Conservation (phyloP, 1,284 basidiomycete genomes). For the Boletellus deceptivus region DNA sequence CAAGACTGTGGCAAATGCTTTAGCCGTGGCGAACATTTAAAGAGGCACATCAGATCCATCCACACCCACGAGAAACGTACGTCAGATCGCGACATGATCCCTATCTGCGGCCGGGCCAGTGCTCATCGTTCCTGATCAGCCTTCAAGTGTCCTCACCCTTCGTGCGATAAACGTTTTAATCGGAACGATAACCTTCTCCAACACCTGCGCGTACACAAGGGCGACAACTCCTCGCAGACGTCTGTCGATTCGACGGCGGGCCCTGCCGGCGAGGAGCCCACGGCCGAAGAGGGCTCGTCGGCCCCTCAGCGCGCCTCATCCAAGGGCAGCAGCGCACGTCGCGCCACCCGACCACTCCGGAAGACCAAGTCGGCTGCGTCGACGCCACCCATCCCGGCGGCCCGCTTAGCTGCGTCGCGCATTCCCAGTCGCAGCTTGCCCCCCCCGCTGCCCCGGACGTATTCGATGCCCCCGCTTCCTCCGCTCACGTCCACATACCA, state of each 20-base stretch:
- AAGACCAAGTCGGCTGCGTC: constrained; percentile 38
- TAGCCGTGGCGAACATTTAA: constrained; percentile 72
- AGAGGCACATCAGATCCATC: constrained; percentile 72
- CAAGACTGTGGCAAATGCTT: constrained; percentile 72
- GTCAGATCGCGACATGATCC: constrained; percentile 27
- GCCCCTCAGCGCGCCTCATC: constrained; percentile 25
- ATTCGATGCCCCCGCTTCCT: constrained; percentile 33
- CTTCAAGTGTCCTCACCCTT: constrained; percentile 53
- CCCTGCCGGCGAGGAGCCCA: constrained; percentile 26
- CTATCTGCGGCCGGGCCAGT: constrained; percentile 11
- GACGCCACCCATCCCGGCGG: constrained; percentile 34
- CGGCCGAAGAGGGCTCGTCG: constrained; percentile 23
- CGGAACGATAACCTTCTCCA: constrained; percentile 64
- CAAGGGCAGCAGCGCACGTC: constrained; percentile 24
- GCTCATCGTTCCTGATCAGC: constrained; percentile 42
- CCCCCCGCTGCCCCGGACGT: constrained; percentile 32
- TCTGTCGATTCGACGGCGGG: constrained; percentile 32
- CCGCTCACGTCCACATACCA: constrained; percentile 32
- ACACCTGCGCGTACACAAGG: constrained; percentile 59
- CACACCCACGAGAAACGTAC: constrained; percentile 79
- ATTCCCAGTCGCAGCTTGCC: constrained; percentile 31
- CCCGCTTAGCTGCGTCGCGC: constrained; percentile 35
- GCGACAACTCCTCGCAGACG: constrained; percentile 37
- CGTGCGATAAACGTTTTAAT: constrained; percentile 60
- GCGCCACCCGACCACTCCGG: constrained; percentile 31